Evolutionary conservation across 2,329 filamentous ascomycete species (phyloP), one percentile per base, ranked within the genome.

Genomic region (Clonostachys rosea): DNA sequence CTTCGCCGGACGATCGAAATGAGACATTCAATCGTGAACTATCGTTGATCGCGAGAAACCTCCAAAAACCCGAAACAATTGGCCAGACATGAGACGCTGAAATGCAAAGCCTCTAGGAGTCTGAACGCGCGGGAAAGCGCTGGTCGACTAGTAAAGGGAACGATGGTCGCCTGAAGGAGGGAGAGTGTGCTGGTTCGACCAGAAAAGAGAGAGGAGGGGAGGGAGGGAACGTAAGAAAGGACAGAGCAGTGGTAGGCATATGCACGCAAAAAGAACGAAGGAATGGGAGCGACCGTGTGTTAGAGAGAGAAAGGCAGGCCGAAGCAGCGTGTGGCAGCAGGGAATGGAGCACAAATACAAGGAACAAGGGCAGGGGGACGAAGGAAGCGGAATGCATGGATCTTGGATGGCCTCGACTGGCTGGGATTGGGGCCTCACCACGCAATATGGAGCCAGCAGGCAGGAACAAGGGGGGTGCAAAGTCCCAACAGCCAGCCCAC

Each of bases 91-190:
- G 37, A 46, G 45, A 42, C 37, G 45, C 24, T 30, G 24, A 30
- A 30, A 30, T 30, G 2, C 3, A 30, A 30, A 30, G 24, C 24
- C 24, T 30, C 24, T 30, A 30, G 24, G 24, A 30, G 24, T 30
- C 24, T 49, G 40, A 20, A 50, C 36, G 47, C 46, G 46, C 46
- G 24, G 24, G 24, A 30, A 30, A 30, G 24, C 43, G 42, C 45
- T 47, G 44, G 47, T 49, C 50, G 48, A 50, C 48, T 49, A 49
- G 45, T 45, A 50, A 50, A 49, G 41, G 43, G 44, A 51, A 50
- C 50, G 47, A 47, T 30, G 24, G 24, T 46, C 47, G 40, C 48
- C 47, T 50, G 41, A 42, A 48, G 41, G 42, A 45, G 48, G 50
- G 48, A 47, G 48, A 30, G 24, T 30, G 24, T 30, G 24, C 24